Conservation (phyloP, 2,329 filamentous ascomycete genomes). For the Dryadomyces sulphureus region DNA sequence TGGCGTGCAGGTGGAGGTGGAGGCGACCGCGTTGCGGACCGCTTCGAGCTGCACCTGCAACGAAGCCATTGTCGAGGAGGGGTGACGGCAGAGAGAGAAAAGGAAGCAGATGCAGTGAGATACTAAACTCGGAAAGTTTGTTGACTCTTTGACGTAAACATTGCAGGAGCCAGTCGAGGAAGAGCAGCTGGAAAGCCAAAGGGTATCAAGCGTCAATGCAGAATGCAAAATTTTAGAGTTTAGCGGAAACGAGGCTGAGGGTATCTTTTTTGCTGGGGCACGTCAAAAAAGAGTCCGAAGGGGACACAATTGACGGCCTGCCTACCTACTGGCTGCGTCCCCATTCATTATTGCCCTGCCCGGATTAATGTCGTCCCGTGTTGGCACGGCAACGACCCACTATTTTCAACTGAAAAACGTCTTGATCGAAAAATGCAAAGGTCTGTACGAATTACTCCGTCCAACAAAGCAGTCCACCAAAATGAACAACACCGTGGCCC, state of each 20-base stretch:
- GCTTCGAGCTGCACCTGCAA: constrained; percentile 25
- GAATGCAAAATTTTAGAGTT: background rate
- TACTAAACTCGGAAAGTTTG: background rate
- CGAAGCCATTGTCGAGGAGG: constrained; percentile 19
- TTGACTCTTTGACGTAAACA: background rate
- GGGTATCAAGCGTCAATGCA: background rate
- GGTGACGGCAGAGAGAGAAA: background rate
- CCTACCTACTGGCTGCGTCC: background rate
- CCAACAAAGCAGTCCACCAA: background rate
- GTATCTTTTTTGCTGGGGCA: background rate
- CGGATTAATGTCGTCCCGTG: constrained; percentile 8
- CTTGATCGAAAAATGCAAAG: no score
- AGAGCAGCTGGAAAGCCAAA: constrained; percentile 10
- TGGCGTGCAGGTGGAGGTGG: constrained; percentile 31
- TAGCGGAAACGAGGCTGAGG: background rate
- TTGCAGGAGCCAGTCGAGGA: constrained; percentile 7
- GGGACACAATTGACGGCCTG: background rate
- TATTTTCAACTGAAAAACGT: no score
- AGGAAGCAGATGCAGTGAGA: constrained; percentile 8
- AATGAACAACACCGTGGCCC: background rate
- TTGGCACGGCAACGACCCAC: constrained; percentile 9
- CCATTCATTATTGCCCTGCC: constrained; percentile 4
- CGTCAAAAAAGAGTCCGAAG: background rate
- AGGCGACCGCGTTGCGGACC: constrained; percentile 30
- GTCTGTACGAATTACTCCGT: background rate